These are phyloP conservation scores for Ceratocystis harringtonii DNA, from an alignment of 2,329 filamentous ascomycete species.

Conservation along the genomic window DNA sequence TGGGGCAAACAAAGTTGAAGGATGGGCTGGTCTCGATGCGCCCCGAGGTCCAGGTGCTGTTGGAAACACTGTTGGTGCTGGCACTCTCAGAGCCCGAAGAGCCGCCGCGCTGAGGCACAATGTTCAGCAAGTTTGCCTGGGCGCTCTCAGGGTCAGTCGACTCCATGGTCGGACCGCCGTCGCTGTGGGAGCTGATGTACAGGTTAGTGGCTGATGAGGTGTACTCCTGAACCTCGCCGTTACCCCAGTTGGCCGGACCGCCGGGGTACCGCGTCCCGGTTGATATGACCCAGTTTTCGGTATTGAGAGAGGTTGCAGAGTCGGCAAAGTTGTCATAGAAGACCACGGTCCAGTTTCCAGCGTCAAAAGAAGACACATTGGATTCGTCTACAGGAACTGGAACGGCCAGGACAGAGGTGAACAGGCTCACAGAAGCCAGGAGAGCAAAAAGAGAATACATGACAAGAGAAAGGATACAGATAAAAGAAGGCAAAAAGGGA, in stretches of 20 bases:
- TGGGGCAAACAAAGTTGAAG: constrained; percentile 25
- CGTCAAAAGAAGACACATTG: background rate
- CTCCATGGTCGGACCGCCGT: constrained; percentile 16
- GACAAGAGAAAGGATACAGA: background rate
- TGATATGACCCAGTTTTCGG: constrained; percentile 18
- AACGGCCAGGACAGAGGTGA: background rate
- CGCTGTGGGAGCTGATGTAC: constrained; percentile 22
- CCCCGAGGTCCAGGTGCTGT: constrained; percentile 29
- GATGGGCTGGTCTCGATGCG: constrained; percentile 28
- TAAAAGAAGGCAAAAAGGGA: background rate
- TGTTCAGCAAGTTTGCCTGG: constrained; percentile 8
- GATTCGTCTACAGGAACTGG: background rate
- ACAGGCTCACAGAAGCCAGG: background rate
- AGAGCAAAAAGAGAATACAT: background rate
- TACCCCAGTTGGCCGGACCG: constrained; percentile 35
- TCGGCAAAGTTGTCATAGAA: constrained; percentile 23
- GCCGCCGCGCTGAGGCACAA: constrained; percentile 10
- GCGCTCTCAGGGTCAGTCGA: background rate
- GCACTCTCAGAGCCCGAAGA: background rate
- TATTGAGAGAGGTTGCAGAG: constrained; percentile 6
- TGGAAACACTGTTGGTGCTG: constrained; percentile 17
- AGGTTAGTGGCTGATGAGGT: constrained; percentile 29
- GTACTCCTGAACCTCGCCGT: constrained; percentile 34
- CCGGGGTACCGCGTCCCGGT: constrained; percentile 33
- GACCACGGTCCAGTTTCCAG: constrained; percentile 17